Conservation (phyloP, 225 moss, liverwort and hornwort species). For the Pseudisothecium myosuroides region DNA sequence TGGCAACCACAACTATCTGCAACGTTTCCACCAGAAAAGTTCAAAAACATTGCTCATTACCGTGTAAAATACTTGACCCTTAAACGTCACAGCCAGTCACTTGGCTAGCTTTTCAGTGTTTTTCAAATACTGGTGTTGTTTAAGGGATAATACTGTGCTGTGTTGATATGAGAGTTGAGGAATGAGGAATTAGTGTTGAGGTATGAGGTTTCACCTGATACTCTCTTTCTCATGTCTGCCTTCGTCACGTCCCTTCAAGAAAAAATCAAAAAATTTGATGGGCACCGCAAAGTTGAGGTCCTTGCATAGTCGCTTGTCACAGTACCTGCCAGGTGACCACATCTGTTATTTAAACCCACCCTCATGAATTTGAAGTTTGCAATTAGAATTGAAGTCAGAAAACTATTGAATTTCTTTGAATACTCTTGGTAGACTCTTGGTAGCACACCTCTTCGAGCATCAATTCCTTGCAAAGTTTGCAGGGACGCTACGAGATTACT, state of each 20-base stretch:
- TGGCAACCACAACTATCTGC: not conserved
- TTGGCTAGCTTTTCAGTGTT: not conserved
- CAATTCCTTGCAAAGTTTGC: not conserved
- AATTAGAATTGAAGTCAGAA: not conserved
- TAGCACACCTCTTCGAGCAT: not conserved
- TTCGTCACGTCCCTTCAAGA: not conserved
- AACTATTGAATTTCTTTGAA: not conserved
- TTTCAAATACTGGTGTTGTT: not conserved
- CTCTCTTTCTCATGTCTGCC: slow-evolving; percentile 8
- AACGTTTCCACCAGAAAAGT: not conserved
- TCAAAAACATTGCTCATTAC: not conserved
- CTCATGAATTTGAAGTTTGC: not conserved
- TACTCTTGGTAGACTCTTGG: not conserved
- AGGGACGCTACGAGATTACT: not conserved
- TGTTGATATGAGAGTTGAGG: not conserved
- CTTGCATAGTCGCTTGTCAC: not conserved
- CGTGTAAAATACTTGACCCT: not conserved
- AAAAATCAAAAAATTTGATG: not conserved
- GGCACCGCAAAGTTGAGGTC: not conserved
- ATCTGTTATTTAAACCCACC: not conserved
- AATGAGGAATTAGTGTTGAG: not conserved
- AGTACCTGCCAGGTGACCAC: not conserved
- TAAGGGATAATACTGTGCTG: not conserved
- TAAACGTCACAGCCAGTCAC: not conserved
- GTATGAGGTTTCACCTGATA: not conserved